These are phyloP conservation scores for Diaporthe ilicicola DNA, from an alignment of 2,329 filamentous ascomycete species.

Conservation along the genomic window DNA sequence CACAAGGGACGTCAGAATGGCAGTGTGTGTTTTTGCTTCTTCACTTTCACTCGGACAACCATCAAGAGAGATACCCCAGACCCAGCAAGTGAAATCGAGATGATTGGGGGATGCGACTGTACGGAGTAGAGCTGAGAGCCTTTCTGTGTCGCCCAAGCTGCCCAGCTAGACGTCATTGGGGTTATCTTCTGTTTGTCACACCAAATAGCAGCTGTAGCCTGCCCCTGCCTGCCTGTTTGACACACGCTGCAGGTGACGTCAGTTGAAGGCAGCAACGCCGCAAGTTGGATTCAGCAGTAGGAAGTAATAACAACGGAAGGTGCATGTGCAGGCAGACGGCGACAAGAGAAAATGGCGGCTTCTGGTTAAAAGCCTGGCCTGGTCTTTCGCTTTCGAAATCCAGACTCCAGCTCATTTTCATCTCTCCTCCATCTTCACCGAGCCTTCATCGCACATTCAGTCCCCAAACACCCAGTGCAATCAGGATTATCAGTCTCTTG, in stretches of 20 bases:
- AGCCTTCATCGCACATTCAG: neutral
- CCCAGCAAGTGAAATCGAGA: neutral
- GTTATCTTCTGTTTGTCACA: neutral
- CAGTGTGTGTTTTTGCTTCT: neutral
- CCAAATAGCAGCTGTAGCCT: neutral
- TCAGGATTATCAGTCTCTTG: neutral
- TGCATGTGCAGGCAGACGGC: neutral
- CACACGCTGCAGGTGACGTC: slow-evolving; percentile 13
- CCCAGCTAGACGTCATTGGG: slow-evolving; percentile 1
- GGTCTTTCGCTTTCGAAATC: neutral
- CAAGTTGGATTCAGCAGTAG: neutral
- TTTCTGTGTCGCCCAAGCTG: neutral
- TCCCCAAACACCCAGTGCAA: neutral
- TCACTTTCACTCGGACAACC: neutral
- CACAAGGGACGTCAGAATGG: slow-evolving; percentile 7
- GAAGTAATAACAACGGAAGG: neutral
- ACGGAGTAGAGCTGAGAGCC: neutral
- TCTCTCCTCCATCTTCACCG: neutral
- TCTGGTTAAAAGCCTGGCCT: neutral
- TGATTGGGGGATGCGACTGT: neutral
- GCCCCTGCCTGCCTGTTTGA: neutral
- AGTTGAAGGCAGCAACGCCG: slow-evolving; percentile 6
- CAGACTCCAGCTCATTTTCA: neutral
- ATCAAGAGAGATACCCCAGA: neutral
- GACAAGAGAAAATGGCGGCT: neutral